Conservation (phyloP, 805 yeast genomes). For the Nakazawaea pomicola region DNA sequence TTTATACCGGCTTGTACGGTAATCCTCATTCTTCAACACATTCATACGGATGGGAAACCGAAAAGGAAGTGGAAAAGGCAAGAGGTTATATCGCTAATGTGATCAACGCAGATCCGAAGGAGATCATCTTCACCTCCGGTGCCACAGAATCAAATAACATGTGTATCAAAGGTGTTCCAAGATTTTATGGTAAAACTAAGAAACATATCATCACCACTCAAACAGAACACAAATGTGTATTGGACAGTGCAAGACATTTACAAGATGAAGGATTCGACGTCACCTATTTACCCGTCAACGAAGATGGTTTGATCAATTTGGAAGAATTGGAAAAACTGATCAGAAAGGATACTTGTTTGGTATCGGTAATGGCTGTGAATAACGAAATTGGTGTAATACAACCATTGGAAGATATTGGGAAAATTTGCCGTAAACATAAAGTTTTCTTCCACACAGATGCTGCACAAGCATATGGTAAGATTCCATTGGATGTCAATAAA, state of each 20-base stretch:
- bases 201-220: constrained; percentile 93
- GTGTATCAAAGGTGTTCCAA: constrained; percentile 92
- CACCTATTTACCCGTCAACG: constrained; percentile 81
- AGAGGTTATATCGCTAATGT: constrained; percentile 77
- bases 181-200: constrained; percentile 86
- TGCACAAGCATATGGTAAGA: constrained; percentile 96
- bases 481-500: constrained; percentile 87
- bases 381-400: constrained; percentile 98
- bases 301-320: constrained; percentile 74
- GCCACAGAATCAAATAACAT: constrained; percentile 97
- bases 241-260: constrained; percentile 90
- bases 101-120: constrained; percentile 92
- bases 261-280: constrained; percentile 97
- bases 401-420: constrained; percentile 91
- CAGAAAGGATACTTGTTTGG: constrained; percentile 85
- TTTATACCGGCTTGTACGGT: constrained; percentile 90
- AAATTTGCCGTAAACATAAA: constrained; percentile 78
- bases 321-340: constrained; percentile 78
- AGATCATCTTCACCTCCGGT: constrained; percentile 94
- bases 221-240: constrained; percentile 98
- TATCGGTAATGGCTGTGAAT: constrained; percentile 94
- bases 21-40: constrained; percentile 98
- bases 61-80: constrained; percentile 83
- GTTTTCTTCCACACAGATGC: constrained; percentile 96
- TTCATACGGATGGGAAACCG: constrained; percentile 98